phyloP scores from a whole-genome alignment of 495 filamentous ascomycete genomes.

The Poronia punctata region DNA sequence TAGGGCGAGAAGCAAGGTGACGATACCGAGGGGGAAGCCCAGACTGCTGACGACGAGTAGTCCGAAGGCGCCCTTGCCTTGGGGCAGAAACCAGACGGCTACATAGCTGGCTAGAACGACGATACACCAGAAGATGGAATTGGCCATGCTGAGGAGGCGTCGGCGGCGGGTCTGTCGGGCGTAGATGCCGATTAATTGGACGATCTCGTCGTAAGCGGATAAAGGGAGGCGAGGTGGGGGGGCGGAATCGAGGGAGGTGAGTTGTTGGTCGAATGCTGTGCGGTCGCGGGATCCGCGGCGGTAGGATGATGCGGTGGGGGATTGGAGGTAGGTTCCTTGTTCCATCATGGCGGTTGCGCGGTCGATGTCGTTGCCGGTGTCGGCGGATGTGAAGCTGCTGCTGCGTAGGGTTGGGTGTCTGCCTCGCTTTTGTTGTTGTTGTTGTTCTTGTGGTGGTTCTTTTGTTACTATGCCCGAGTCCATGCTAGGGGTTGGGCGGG shows the following conservation, averaged over 20 bases:
- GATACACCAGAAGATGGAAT: slow-evolving; percentile 62
- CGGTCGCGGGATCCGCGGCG: slow-evolving; percentile 13
- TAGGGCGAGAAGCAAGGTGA: slow-evolving; percentile 80
- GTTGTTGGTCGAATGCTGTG: slow-evolving; percentile 15
- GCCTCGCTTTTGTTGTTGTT: slow-evolving; percentile 1
- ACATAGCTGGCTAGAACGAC: slow-evolving; percentile 65
- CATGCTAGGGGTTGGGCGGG: slow-evolving; percentile 7
- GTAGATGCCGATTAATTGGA: slow-evolving; percentile 61
- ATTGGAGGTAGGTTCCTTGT: slow-evolving; percentile 33
- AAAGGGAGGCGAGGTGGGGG: slow-evolving; percentile 20
- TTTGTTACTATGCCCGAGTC: too few species aligned
- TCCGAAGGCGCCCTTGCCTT: slow-evolving; percentile 71
- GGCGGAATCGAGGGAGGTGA: slow-evolving; percentile 12
- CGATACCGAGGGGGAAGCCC: slow-evolving; percentile 62
- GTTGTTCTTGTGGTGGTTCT: background rate
- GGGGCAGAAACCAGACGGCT: slow-evolving; percentile 77
- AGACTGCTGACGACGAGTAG: slow-evolving; percentile 71
- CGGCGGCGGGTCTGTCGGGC: slow-evolving; percentile 60
- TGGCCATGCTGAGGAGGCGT: slow-evolving; percentile 57
- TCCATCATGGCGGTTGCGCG: slow-evolving; percentile 31
- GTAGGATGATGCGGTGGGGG: slow-evolving; percentile 18
- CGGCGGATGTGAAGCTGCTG: slow-evolving; percentile 55
- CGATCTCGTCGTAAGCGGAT: slow-evolving; percentile 63
- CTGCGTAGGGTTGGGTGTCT: slow-evolving; percentile 17
- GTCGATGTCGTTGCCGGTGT: slow-evolving; percentile 70